Evolutionary conservation across 129 eudicot species (phyloP), one percentile per base, ranked within the genome.

Genomic region (Flaveria sonorensis): DNA sequence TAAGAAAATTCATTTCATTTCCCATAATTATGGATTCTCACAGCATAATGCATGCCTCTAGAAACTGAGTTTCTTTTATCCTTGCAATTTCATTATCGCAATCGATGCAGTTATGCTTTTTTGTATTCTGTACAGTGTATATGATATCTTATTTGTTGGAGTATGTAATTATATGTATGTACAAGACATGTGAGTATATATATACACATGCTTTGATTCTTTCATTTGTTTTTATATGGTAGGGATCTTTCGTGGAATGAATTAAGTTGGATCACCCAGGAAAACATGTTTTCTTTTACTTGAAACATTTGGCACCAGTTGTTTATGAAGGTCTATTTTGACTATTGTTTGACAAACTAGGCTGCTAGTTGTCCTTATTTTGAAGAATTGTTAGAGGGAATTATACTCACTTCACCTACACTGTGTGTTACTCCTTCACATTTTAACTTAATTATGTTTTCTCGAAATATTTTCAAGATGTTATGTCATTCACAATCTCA

Each of bases 361-460:
- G 98, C 98, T 32, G 96, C 97, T 79, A 87, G 91, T 11, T 84
- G 84, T 65, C 98, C 96, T 48, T 93, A 83, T 75, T 84, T 93
- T 70, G 90, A 90, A 81, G 84, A 80, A 71, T 81, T 88, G 85
- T 50, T 93, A 62, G 98, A 93, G 60, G 98, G 98, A 71, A 73
- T 93, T 71, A 84, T 93, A 79, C 69, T 90, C 71, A 90, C 97
- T 83, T 93, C 98, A 53, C 98, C 98, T 52, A 97, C 98, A 42
- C 76, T 93, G 79, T 97, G 98, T 68, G 98, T 93, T 76, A 90
- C 81, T 81, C 98, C 98, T 23, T 89, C 98, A 6, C 97, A 93
- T 86, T 24, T 24, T 24, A 24, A 24, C 1, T 24, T 24, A 24
- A 24, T 24, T 24, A 24, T 24, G 26, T 24, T 24, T 24, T 24